Conservation (phyloP, 179 eudicot species). For the Silene coronaria region DNA sequence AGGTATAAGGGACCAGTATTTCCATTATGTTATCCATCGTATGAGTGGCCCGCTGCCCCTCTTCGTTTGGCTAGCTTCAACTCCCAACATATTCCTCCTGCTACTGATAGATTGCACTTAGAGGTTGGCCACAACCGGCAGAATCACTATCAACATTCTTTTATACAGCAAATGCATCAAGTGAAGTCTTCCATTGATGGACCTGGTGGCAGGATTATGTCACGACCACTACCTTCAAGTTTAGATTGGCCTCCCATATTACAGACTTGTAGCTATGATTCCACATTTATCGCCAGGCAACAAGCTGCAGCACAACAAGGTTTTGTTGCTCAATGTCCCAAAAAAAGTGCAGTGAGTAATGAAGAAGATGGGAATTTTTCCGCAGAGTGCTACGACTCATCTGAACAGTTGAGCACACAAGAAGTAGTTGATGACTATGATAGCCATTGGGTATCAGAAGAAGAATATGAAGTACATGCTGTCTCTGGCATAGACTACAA, state of each 20-base stretch:
- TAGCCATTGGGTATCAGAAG: constrained; percentile 86
- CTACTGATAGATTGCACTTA: constrained; percentile 91
- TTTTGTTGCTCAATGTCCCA: constrained; percentile 43
- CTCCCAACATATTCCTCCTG: constrained; percentile 64
- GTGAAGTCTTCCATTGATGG: constrained; percentile 50
- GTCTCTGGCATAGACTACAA: constrained; percentile 77
- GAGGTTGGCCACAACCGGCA: constrained; percentile 86
- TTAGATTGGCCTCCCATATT: constrained; percentile 82
- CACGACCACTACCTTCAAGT: constrained; percentile 65
- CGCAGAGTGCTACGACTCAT: constrained; percentile 51
- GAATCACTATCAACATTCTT: constrained; percentile 60
- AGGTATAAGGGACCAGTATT: constrained; percentile 34
- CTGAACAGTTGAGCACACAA: constrained; percentile 50
- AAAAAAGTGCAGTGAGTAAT: constrained; percentile 32
- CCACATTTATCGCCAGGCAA: constrained; percentile 55
- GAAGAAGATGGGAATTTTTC: constrained; percentile 68
- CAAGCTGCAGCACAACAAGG: constrained; percentile 54
- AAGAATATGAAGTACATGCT: constrained; percentile 72
- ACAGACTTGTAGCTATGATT: constrained; percentile 61
- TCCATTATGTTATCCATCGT: constrained; percentile 55
- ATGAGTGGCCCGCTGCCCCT: constrained; percentile 89
- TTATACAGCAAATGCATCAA: constrained; percentile 53
- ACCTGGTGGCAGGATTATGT: constrained; percentile 44
- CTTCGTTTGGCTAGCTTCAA: constrained; percentile 51
- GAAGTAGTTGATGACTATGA: constrained; percentile 72